Evolutionary conservation across 495 filamentous ascomycete genomes (phyloP).

Genomic region (Trichoderma asperelloides): DNA sequence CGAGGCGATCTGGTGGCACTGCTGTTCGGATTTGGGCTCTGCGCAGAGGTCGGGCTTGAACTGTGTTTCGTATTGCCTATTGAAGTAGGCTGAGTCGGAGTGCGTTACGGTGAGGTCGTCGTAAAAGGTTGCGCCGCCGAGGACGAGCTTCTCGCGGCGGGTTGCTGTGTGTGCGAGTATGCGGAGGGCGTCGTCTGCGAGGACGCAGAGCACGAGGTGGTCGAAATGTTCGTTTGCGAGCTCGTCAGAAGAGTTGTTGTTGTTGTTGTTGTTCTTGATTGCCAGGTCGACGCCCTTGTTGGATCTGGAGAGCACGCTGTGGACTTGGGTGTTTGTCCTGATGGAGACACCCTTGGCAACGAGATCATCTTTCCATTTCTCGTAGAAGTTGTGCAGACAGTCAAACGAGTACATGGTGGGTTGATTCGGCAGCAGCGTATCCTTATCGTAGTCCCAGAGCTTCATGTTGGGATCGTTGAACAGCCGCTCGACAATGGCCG

Average conservation of each 20-base stretch:
- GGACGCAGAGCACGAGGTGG: constrained; percentile 64
- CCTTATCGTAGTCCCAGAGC: constrained; percentile 65
- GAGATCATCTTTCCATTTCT: constrained; percentile 56
- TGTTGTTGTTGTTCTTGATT: constrained; percentile 18
- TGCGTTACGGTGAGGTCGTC: constrained; percentile 83
- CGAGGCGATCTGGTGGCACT: constrained; percentile 44
- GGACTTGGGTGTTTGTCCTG: constrained; percentile 54
- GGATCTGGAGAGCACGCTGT: constrained; percentile 45
- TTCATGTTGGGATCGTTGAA: constrained; percentile 66
- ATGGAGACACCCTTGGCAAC: constrained; percentile 53
- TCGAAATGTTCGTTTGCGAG: constrained; percentile 47
- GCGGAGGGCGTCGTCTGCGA: constrained; percentile 63
- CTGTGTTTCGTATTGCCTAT: constrained; percentile 63
- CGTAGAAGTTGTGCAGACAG: constrained; percentile 62
- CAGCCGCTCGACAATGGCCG: constrained; percentile 65
- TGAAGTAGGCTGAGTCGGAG: constrained; percentile 65
- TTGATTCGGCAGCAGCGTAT: constrained; percentile 58
- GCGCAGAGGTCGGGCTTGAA: constrained; percentile 47
- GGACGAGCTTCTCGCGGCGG: constrained; percentile 55
- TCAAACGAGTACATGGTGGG: constrained; percentile 81
- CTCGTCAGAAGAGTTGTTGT: too few relatives aligned
- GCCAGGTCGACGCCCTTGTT: constrained; percentile 48
- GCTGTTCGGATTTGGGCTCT: constrained; percentile 34
- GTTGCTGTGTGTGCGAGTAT: constrained; percentile 55
- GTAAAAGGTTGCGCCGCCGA: constrained; percentile 67